A percentile compares a stretch with the other conserved stretches of the same genome.
Evolutionary conservation across 148 eudicot genomes (phyloP).

Genomic region (Spergularia bocconei): DNA sequence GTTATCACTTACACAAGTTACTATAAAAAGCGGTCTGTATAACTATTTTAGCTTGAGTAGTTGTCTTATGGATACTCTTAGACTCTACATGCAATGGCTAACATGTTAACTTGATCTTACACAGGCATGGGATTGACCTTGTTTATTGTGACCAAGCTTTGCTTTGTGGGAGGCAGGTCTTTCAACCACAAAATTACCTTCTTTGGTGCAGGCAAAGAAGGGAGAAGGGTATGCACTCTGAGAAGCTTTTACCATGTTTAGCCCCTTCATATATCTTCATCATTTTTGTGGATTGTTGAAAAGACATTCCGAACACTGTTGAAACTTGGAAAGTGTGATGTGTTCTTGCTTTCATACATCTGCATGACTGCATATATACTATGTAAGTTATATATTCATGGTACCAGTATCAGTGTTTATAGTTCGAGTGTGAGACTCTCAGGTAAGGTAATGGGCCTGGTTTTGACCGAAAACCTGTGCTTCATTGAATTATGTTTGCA

Average conservation of each 20-base stretch:
- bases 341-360: no score
- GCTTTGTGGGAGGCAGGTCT: slow-evolving; percentile 53
- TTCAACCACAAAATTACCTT: slow-evolving; percentile 58
- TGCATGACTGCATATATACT: no score
- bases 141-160: slow-evolving; percentile 42
- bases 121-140: slow-evolving; percentile 70
- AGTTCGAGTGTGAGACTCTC: no score
- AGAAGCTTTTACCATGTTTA: neutral
- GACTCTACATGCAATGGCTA: neutral
- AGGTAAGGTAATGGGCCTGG: no score
- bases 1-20: slow-evolving; percentile 53
- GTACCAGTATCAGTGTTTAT: no score
- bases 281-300: neutral
- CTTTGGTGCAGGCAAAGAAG: slow-evolving; percentile 38
- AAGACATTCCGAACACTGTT: neutral
- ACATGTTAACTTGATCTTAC: neutral
- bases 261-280: neutral
- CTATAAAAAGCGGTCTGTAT: slow-evolving; percentile 48
- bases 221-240: slow-evolving; percentile 44
- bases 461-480: no score
- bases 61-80: neutral
- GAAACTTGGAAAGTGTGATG: no score
- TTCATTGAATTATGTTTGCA: no score
- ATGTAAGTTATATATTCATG: no score
- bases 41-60: neutral